A percentile compares a stretch with the other conserved stretches of the same genome.
Conservation (phyloP, 306 rosid species). For the Lotus japonicus region DNA sequence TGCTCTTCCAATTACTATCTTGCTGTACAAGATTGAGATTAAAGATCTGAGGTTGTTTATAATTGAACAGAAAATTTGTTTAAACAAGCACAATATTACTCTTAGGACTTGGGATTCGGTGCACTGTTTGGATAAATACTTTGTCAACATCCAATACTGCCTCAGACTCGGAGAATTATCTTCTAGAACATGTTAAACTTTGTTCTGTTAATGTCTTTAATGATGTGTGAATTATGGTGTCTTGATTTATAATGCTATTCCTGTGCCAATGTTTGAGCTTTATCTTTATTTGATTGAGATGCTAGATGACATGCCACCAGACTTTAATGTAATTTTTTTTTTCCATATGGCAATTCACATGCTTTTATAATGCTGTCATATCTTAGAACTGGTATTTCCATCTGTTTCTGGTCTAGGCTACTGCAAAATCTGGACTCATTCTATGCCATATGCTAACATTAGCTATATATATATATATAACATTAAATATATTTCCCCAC, state of each 20-base stretch:
- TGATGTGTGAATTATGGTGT: slow-evolving; percentile 1
- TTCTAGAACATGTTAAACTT: not conserved
- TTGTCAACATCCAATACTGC: not conserved
- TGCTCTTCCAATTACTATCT: not conserved
- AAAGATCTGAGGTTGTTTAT: not conserved
- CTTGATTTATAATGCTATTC: not conserved
- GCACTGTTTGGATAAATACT: not conserved
- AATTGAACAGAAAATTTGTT: not conserved
- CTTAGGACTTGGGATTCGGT: not conserved
- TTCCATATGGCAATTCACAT: no score
- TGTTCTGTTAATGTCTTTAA: not conserved
- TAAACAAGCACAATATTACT: not conserved
- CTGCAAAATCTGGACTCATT: no score
- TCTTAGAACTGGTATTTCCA: no score
- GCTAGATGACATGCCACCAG: not conserved
- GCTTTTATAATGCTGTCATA: no score
- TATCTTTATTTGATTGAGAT: not conserved
- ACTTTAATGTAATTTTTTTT: no score
- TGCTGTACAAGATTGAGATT: not conserved
- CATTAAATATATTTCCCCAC: no score
- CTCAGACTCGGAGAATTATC: not conserved
- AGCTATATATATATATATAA: no score
- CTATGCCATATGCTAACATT: no score
- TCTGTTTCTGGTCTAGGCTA: no score
- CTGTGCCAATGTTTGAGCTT: not conserved